Base-by-base conservation (phyloP, 2,329 filamentous ascomycete species). In the Talaromyces sp. region DNA sequence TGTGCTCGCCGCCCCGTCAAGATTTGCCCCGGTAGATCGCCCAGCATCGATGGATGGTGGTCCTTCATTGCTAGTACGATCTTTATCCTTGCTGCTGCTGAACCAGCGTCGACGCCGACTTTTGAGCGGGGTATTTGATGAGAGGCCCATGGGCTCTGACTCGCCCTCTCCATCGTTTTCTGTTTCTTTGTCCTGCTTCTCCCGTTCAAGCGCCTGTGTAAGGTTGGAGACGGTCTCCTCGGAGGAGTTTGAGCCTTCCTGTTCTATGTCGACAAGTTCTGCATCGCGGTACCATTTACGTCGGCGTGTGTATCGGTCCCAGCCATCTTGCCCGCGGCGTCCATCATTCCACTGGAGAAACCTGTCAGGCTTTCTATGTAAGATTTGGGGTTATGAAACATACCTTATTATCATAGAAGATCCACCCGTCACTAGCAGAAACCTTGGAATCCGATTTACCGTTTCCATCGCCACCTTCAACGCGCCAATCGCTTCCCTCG, bases 321-420 rank as follows among this genome's bases (percentile, higher is more conserved):
- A 99, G 48, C 92, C 90, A 65, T 99, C 94, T 69, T 84, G 82
- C 3, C 90, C 90, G 54, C 91, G 84, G 14, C 89, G 87, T 16
- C 92, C 92, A 62, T 90, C 88, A 70, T 91, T 87, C 94, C 94
- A 99, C 88, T 95, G 44, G 49, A 33, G 11, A 13, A 9, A 1
- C 57, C 44, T 63, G 57, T 30, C 22, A 17, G 17, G 11, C 11
- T 13, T 11, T 17, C 4, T 7, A 11, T 16, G 7, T 24, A 2
- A 7, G 5, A 16, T 17, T 11, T 6, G 43, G 32, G 40, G 1
- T 4, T 13, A 35, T 16, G 27, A 11, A 22, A 62, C 77, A 55
- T 76, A 91, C 90, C 86, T 96, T 97, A 70, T 93, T 97, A 67
- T 99, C 94, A 69, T 97, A 99, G 72, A 94, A 99, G 33, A 96